These are phyloP conservation scores for Hericium coralloides DNA, from an alignment of 768 basidiomycete species.

Conservation along the genomic window DNA sequence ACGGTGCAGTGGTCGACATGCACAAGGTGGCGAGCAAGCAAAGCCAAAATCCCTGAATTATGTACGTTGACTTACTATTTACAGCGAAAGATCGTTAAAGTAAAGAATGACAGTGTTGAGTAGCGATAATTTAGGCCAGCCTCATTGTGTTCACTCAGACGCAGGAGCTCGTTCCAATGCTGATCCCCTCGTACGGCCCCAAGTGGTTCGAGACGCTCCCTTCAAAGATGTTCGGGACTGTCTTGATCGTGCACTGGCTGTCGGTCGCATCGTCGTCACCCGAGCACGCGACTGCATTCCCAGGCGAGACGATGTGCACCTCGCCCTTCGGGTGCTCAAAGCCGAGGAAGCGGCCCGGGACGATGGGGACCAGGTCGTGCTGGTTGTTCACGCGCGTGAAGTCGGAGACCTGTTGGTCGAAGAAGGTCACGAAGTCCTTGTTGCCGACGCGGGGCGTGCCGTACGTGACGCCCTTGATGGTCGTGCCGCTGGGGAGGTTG, in stretches of 20 bases:
- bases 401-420: constrained; percentile 7
- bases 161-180: constrained; percentile 41
- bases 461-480: constrained; percentile 12
- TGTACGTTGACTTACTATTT: too few species aligned
- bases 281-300: constrained; percentile 2
- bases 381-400: constrained; percentile 13
- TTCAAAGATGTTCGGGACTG: constrained; percentile 40
- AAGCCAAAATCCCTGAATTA: too few species aligned
- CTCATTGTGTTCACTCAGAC: not conserved
- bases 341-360: constrained; percentile 9
- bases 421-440: constrained; percentile 2
- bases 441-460: constrained; percentile 13
- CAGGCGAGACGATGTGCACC: constrained; percentile 7
- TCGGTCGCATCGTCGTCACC: constrained; percentile 46
- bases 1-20: too few species aligned
- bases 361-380: constrained; percentile 7
- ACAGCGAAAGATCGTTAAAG: too few species aligned
- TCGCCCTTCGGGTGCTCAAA: constrained; percentile 7
- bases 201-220: constrained; percentile 41
- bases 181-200: constrained; percentile 48
- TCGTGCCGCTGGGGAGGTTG: constrained; percentile 9
- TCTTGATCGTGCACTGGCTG: constrained; percentile 41
- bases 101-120: not conserved
- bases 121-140: not conserved
- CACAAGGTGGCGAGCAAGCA: too few species aligned